A percentile compares a stretch with the other conserved stretches of the same genome.
These are phyloP conservation scores for Glonium stellatum DNA, from an alignment of 495 filamentous ascomycete species.

Conservation along the genomic window DNA sequence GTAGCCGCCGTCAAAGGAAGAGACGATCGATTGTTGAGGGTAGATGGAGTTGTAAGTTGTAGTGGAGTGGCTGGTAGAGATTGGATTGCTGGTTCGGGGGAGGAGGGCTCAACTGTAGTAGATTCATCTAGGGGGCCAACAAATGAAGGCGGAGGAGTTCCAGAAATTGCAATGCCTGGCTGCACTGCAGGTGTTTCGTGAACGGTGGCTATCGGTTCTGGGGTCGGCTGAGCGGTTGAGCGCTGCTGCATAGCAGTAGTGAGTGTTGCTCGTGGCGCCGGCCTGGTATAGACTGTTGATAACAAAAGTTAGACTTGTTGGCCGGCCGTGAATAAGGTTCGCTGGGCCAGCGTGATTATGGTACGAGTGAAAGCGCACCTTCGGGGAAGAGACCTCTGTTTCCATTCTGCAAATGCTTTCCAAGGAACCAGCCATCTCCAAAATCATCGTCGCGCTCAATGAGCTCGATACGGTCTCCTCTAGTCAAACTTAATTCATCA, in stretches of 20 bases:
- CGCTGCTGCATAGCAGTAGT: slow-evolving; percentile 25
- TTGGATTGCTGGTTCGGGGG: not conserved
- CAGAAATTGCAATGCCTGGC: not conserved
- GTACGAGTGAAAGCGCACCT: slow-evolving; percentile 47
- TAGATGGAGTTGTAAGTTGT: slow-evolving; percentile 12
- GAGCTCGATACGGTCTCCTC: slow-evolving; percentile 84
- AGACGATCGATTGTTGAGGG: slow-evolving; percentile 11
- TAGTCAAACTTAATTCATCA: slow-evolving; percentile 83
- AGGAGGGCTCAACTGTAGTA: not conserved
- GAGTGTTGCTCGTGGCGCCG: slow-evolving; percentile 32
- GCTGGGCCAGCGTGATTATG: not conserved
- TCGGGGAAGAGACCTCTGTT: slow-evolving; percentile 84
- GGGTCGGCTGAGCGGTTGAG: slow-evolving; percentile 8
- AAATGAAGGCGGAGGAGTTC: not conserved
- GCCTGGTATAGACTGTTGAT: slow-evolving; percentile 37
- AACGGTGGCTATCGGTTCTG: not conserved
- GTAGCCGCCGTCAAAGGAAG: slow-evolving; percentile 27
- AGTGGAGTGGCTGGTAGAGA: slow-evolving; percentile 10
- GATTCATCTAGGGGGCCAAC: slow-evolving; percentile 4
- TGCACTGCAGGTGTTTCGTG: not conserved
- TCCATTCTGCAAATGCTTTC: slow-evolving; percentile 66
- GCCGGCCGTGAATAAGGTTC: not conserved
- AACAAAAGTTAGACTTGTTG: not conserved
- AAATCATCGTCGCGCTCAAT: slow-evolving; percentile 96
- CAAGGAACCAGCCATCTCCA: slow-evolving; percentile 95